These are phyloP conservation scores for Chytriomyces confervae DNA, from an alignment of 192 early-diverging fungal genomes.

Conservation along the genomic window DNA sequence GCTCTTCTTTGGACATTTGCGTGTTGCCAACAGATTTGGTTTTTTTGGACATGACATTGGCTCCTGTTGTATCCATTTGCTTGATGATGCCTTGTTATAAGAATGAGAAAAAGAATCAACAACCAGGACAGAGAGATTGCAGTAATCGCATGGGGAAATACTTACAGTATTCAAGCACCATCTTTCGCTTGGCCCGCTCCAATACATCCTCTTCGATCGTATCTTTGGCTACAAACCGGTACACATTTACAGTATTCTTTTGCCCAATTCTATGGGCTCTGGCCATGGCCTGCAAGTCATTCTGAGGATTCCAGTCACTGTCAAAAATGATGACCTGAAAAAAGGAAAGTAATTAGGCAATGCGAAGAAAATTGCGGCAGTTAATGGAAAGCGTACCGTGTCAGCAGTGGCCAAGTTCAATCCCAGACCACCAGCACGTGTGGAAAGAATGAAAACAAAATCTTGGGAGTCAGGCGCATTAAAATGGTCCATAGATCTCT, in stretches of 20 bases:
- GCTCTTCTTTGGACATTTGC: conserved; percentile 78
- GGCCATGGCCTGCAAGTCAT: conserved; percentile 95
- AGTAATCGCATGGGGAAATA: conserved; percentile 2
- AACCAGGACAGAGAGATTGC: too few relatives aligned
- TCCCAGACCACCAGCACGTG: conserved; percentile 95
- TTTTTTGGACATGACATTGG: conserved; percentile 64
- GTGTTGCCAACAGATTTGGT: conserved; percentile 48
- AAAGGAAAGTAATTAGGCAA: not conserved
- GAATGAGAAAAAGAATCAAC: not conserved
- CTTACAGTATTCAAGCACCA: conserved; percentile 96
- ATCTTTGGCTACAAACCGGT: conserved; percentile 95
- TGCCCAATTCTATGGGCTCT: conserved; percentile 98
- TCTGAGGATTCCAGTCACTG: conserved; percentile 90
- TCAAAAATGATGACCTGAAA: conserved; percentile 77
- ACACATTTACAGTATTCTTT: conserved; percentile 96
- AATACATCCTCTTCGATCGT: conserved; percentile 99
- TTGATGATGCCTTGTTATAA: conserved; percentile 78
- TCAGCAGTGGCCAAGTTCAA: conserved; percentile 97
- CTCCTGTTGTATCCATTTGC: conserved; percentile 96
- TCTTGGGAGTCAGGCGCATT: conserved; percentile 92
- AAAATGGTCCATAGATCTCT: conserved; percentile 95
- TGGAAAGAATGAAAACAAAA: conserved; percentile 97
- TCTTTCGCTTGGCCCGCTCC: conserved; percentile 98
- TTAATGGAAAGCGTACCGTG: conserved; percentile 63
- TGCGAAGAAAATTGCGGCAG: not conserved